phyloP scores from a whole-genome alignment of 208 protist species.

The Trypanosoma conorhini region DNA sequence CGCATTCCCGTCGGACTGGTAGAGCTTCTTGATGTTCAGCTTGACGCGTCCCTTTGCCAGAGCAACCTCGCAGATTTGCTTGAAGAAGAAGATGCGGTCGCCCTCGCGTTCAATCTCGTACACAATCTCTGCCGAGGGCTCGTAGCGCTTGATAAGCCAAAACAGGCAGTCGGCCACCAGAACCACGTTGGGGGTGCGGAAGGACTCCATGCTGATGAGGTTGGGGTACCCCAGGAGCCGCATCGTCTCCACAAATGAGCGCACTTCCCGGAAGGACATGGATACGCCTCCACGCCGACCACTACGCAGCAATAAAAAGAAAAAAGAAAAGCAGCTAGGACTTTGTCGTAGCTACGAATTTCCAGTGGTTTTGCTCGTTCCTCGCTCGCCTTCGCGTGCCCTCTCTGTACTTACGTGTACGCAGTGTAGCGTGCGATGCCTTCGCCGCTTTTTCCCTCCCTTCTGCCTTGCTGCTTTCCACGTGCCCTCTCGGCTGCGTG shows the following conservation, averaged over 20 bases:
- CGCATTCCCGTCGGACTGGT: conserved; percentile 94
- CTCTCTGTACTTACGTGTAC: background rate
- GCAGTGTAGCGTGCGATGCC: background rate
- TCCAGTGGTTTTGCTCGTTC: conserved; percentile 7
- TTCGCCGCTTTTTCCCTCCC: background rate
- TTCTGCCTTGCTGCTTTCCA: background rate
- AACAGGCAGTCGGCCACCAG: conserved; percentile 93
- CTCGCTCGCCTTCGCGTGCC: conserved; percentile 1
- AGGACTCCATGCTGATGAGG: conserved; percentile 97
- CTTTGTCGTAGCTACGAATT: conserved; percentile 16
- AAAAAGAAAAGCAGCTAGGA: background rate
- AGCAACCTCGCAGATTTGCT: conserved; percentile 86
- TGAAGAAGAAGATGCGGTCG: conserved; percentile 94
- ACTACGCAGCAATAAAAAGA: background rate
- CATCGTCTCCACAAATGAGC: conserved; percentile 96
- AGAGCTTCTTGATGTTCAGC: conserved; percentile 95
- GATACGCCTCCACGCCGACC: background rate
- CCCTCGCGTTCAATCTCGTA: conserved; percentile 91
- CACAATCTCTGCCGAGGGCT: conserved; percentile 89
- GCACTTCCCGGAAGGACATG: conserved; percentile 94
- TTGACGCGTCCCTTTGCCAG: conserved; percentile 90
- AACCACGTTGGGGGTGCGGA: conserved; percentile 96
- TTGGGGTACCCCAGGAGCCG: conserved; percentile 93
- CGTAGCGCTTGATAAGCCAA: conserved; percentile 94
- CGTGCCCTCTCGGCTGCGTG: background rate